Evolutionary conservation across 2,329 filamentous ascomycete genomes (phyloP).

Genomic region (Colletotrichum brevisporum): DNA sequence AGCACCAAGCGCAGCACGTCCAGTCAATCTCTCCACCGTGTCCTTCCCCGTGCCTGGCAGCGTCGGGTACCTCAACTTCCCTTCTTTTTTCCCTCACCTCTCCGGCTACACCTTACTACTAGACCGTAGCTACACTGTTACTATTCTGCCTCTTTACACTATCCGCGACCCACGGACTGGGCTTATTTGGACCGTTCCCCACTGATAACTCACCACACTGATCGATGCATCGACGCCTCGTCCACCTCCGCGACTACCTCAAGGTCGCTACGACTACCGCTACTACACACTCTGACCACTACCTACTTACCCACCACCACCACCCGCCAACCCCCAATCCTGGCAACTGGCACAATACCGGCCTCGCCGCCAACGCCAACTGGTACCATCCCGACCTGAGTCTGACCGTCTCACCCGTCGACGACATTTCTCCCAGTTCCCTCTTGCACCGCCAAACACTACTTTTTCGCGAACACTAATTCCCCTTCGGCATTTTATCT

Average conservation of each 20-base stretch:
- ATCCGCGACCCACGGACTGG: neutral
- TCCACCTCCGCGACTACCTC: neutral
- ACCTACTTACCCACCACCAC: neutral
- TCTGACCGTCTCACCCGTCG: conserved; percentile 36
- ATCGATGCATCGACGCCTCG: too few relatives aligned
- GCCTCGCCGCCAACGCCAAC: conserved; percentile 30
- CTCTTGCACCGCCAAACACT: neutral
- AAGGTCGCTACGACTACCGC: too few relatives aligned
- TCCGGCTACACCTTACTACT: neutral
- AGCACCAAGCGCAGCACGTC: conserved; percentile 3
- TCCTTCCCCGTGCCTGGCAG: neutral
- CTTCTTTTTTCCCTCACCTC: conserved; percentile 30
- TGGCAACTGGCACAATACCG: conserved; percentile 37
- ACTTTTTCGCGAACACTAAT: neutral
- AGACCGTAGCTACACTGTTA: too few relatives aligned
- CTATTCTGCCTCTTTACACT: neutral
- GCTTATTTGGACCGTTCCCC: neutral
- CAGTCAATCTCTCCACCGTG: conserved; percentile 37
- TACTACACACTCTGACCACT: too few relatives aligned
- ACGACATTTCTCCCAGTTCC: conserved; percentile 21
- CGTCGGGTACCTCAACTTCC: neutral
- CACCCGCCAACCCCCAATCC: conserved; percentile 28
- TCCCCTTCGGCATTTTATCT: neutral
- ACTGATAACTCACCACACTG: too few relatives aligned
- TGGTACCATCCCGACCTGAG: conserved; percentile 35